Evolutionary conservation across 1,284 basidiomycete species (phyloP), one percentile per base, ranked within the genome.

Genomic region (Ceratobasidium sp.): DNA sequence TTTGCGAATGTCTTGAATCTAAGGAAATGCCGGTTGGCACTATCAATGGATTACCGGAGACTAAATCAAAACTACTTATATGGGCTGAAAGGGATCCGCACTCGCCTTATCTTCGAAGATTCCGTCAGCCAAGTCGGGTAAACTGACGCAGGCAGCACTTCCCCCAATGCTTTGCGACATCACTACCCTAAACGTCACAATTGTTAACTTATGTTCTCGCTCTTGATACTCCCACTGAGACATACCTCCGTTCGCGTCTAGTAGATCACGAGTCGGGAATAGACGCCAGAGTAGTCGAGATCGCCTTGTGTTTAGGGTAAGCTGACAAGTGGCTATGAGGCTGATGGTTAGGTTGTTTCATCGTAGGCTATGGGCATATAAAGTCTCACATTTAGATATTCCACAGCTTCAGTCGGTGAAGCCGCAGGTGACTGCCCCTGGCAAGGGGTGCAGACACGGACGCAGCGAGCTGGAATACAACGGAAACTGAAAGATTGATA

Each of bases 241-340:
- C 91, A 77, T 78, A 93, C 92, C 85, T 83, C 78, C 91, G 81
- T 35, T 82, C 79, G 54, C 80, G 78, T 77, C 83, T 89, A 44
- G 83, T 85, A 75, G 88, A 84, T 4, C 91, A 82, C 75, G 91
- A 90, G 79, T 95, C 95, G 49, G 89, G 79, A 47, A 95, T 84
- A 71, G 96, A 85, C 43, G 93, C 87, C 41, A 94, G 81, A 0
- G 88, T 86, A 1, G 90, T 87, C 5, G 88, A 77, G 30, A 90
- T 84, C 4, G 88, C 89, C 38, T 85, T 85, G 52, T 83, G 76
- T 79, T 95, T 93, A 49, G 86, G 85, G 32, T 89, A 91, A 55
- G 86, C 85, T 23, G 95, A 83, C 26, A 94, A 82, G n/a, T n/a
- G n/a, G n/a, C n/a, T n/a, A n/a, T n/a, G n/a, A n/a, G n/a, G n/a